Evolutionary conservation across 352 stramenopile genomes (phyloP).

Genomic region (Phytophthora idaei): DNA sequence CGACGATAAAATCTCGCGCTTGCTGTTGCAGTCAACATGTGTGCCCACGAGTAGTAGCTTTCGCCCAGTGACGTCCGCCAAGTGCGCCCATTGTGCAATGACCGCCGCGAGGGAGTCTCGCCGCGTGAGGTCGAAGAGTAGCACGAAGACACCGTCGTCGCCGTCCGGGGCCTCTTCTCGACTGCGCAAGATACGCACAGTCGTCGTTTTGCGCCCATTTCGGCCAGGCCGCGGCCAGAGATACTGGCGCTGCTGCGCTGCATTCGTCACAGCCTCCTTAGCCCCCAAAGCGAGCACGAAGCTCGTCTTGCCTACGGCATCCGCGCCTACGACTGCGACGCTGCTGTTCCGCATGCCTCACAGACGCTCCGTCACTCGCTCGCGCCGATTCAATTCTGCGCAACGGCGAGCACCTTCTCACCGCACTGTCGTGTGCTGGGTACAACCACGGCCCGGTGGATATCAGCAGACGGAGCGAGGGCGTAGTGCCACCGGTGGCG

Average conservation of each 20-base stretch:
- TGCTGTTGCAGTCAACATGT: constrained; percentile 44
- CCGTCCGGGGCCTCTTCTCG: constrained; percentile 19
- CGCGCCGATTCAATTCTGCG: constrained; percentile 16
- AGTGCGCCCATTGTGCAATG: constrained; percentile 49
- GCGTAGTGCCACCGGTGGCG: constrained; percentile 8
- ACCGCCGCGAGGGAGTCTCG: constrained; percentile 45
- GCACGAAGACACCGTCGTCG: constrained; percentile 42
- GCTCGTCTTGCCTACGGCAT: constrained; percentile 53
- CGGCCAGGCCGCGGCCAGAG: constrained; percentile 24
- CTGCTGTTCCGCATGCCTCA: constrained; percentile 30
- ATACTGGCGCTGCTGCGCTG: constrained; percentile 16
- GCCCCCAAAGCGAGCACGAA: constrained; percentile 59
- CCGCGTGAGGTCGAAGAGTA: constrained; percentile 61
- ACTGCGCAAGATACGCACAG: constrained; percentile 25
- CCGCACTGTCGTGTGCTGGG: constrained; percentile 18
- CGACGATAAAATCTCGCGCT: constrained; percentile 44
- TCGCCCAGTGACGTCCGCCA: constrained; percentile 25
- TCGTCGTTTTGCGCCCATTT: constrained; percentile 18
- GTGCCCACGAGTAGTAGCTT: constrained; percentile 61
- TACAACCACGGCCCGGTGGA: constrained; percentile 15
- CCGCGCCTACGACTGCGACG: constrained; percentile 47
- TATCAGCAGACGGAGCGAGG: constrained; percentile 20
- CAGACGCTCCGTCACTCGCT: neutral
- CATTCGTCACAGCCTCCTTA: constrained; percentile 12
- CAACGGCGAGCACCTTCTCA: constrained; percentile 5